Evolutionary conservation across 768 basidiomycete species (phyloP).

Genomic region (Mycena pura): DNA sequence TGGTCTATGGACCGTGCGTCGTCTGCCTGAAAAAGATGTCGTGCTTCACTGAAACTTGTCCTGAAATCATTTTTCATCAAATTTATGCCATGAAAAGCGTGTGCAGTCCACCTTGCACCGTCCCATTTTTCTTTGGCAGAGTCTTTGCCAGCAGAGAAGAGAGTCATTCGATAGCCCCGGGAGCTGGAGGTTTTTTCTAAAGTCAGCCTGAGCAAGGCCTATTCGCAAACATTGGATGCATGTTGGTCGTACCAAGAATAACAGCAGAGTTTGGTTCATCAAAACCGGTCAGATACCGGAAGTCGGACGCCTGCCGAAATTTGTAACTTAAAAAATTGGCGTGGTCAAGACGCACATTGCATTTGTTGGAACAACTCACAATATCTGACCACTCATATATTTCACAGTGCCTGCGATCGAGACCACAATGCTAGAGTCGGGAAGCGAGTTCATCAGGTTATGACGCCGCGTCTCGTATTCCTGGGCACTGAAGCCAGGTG

Average conservation of each 20-base stretch:
- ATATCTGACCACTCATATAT: slow-evolving; percentile 86
- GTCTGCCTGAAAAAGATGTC: slow-evolving; percentile 79
- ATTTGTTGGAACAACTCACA: slow-evolving; percentile 55
- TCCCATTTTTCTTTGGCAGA: slow-evolving; percentile 89
- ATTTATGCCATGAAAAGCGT: neutral
- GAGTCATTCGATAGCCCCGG: slow-evolving; percentile 84
- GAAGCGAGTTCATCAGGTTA: slow-evolving; percentile 75
- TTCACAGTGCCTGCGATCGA: slow-evolving; percentile 81
- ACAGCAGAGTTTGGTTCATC: slow-evolving; percentile 92
- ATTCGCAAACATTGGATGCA: neutral
- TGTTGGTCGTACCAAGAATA: slow-evolving; percentile 65
- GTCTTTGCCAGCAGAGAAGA: slow-evolving; percentile 84
- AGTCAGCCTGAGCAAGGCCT: slow-evolving; percentile 1
- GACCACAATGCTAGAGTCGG: slow-evolving; percentile 76
- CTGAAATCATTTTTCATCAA: slow-evolving; percentile 38
- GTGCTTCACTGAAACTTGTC: slow-evolving; percentile 71
- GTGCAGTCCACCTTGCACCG: slow-evolving; percentile 66
- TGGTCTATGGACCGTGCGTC: slow-evolving; percentile 63
- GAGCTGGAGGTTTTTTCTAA: slow-evolving; percentile 74
- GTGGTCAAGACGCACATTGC: neutral
- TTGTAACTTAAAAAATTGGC: slow-evolving; percentile 79
- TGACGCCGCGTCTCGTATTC: slow-evolving; percentile 81
- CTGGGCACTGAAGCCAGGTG: slow-evolving; percentile 76
- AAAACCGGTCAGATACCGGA: slow-evolving; percentile 97
- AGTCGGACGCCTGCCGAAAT: slow-evolving; percentile 90